Evolutionary conservation across 75 land plant genomes (phyloP).

Genomic region (Cunninghamia lanceolata): DNA sequence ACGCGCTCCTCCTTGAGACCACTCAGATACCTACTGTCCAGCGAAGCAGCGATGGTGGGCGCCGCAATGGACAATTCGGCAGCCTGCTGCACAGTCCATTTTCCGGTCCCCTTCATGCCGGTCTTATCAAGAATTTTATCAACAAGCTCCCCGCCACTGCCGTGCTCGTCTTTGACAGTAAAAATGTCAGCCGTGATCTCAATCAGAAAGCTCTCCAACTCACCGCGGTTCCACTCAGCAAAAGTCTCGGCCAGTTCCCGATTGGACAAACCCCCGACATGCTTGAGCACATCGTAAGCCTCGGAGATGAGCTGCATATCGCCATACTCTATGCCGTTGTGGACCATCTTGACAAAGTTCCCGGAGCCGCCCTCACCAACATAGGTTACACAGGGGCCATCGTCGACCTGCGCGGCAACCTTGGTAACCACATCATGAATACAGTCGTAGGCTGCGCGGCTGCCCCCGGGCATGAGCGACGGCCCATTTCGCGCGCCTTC

Average conservation of each 20-base stretch:
- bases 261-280: constrained; percentile 42
- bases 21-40: constrained; percentile 36
- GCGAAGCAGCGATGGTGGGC: constrained; percentile 43
- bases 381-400: constrained; percentile 55
- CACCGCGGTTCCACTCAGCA: constrained; percentile 50
- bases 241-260: constrained; percentile 31
- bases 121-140: constrained; percentile 54
- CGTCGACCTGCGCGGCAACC: constrained; percentile 40
- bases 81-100: constrained; percentile 59
- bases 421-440: constrained; percentile 32
- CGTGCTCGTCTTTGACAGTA: constrained; percentile 33
- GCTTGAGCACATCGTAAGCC: constrained; percentile 44
- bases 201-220: constrained; percentile 54
- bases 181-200: constrained; percentile 57
- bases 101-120: constrained; percentile 47
- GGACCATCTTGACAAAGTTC: constrained; percentile 54
- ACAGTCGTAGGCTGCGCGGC: constrained; percentile 42
- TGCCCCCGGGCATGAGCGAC: constrained; percentile 72
- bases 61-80: constrained; percentile 50
- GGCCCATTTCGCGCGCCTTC: constrained; percentile 70
- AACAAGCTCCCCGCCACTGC: constrained; percentile 33
- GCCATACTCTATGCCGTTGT: constrained; percentile 57
- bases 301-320: constrained; percentile 63
- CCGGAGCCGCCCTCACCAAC: constrained; percentile 54
- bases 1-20: constrained; percentile 44